Percentiles rank a stretch among this genome's conserved stretches.
Evolutionary conservation across 2,329 filamentous ascomycete species (phyloP).

Genomic region (Paracamarosporium sp.): DNA sequence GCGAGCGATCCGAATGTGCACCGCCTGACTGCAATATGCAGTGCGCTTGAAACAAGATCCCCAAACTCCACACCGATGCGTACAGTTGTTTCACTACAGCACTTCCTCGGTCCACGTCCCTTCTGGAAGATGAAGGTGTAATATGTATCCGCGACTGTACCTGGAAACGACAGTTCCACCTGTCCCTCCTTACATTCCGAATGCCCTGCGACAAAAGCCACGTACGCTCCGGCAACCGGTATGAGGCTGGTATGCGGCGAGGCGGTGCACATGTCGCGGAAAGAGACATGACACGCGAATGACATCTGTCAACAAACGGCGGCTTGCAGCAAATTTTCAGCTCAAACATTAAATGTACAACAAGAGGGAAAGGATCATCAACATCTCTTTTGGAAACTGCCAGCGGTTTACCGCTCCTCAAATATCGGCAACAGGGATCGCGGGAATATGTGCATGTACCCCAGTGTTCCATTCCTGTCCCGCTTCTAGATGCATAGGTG

Average conservation of each 20-base stretch:
- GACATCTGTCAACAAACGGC: conserved; percentile 18
- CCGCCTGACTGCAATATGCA: neutral
- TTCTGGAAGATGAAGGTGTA: neutral
- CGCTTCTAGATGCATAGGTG: conserved; percentile 6
- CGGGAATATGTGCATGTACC: conserved; percentile 8
- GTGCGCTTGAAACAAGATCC: neutral
- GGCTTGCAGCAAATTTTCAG: conserved; percentile 8
- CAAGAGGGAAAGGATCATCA: neutral
- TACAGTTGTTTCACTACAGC: conserved; percentile 2
- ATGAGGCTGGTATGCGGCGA: neutral
- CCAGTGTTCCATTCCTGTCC: conserved; percentile 16
- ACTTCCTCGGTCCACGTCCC: neutral
- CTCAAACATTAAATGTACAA: neutral
- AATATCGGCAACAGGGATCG: neutral
- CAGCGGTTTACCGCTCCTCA: neutral
- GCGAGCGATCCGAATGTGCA: conserved; percentile 8
- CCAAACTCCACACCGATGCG: neutral
- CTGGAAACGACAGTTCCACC: neutral
- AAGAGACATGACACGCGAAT: conserved; percentile 5
- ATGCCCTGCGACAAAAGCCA: neutral
- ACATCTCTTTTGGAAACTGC: neutral
- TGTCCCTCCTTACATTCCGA: conserved; percentile 2
- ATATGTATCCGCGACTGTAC: neutral
- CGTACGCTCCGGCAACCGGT: conserved; percentile 5
- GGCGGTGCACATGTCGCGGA: neutral